Evolutionary conservation across 2,329 filamentous ascomycete genomes (phyloP), one percentile per base, ranked within the genome.

Genomic region (Cercospora zeina): DNA sequence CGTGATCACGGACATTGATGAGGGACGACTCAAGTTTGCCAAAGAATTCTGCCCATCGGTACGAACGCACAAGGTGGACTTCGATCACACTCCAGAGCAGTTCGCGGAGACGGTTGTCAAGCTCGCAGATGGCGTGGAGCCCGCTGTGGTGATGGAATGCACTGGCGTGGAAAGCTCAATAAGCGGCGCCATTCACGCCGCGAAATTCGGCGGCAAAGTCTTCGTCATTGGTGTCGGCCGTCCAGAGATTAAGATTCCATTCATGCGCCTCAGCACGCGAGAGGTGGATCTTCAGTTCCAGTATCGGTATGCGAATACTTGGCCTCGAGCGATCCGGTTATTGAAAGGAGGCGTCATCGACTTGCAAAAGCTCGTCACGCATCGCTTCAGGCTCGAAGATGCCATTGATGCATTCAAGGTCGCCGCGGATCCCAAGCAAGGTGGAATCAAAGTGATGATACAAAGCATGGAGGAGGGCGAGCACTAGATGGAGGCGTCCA

Each of bases 381-480:
- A 97, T 80, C 84, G 91, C 16, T 97, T 89, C 79, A 81, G 83
- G 67, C 79, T 97, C 37, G 93, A 96, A 79, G 89, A 97, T 74
- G 92, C 93, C 0, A 77, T 95, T 30, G 85, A 93, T 78, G 93
- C 93, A 7, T 97, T 97, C 77, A 87, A 92, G 79, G 95, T 90
- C 42, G 91, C 93, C 19, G 86, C 89, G 8, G 87, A 97, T 77
- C 88, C 91, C 39, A 92, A 89, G 82, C 96, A 90, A 56, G 93
- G 93, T 6, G 91, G 93, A n/a, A 97, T 97, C 78, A 97, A 97
- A 83, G 93, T 97, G 64, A 89, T 92, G 83, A 97, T 97, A 73
- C 91, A 93, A 81, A 91, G 85, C 71, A 74, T 79, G 69, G 75
- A 77, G 8, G 73, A 74, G 45, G 73, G 74, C 7, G 74, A 76